A percentile compares a stretch with the other conserved stretches of the same genome.
These are phyloP conservation scores for Boletus vinaceobasis DNA, from an alignment of 768 basidiomycete genomes.

Conservation along the genomic window DNA sequence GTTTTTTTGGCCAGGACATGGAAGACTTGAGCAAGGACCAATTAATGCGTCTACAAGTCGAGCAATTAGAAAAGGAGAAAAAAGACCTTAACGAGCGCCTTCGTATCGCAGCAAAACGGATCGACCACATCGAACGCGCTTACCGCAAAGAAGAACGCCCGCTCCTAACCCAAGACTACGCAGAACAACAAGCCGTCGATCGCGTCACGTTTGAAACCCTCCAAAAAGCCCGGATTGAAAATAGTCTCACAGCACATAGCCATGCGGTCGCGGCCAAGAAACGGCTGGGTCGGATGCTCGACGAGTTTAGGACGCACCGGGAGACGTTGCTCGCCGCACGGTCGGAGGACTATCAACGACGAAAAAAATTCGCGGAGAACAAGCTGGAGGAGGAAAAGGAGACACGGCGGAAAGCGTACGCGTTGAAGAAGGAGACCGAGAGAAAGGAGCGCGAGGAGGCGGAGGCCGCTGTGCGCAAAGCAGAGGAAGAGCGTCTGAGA, in stretches of 20 bases:
- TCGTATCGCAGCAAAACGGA: slow-evolving; percentile 79
- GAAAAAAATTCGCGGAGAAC: slow-evolving; percentile 47
- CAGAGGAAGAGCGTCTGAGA: slow-evolving; percentile 43
- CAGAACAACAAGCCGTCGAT: slow-evolving; percentile 77
- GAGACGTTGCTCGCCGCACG: slow-evolving; percentile 54
- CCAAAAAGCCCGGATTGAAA: slow-evolving; percentile 56
- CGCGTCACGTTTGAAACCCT: slow-evolving; percentile 61
- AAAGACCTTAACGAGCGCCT: slow-evolving; percentile 78
- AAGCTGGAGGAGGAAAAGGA: slow-evolving; percentile 86
- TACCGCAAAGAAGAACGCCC: slow-evolving; percentile 92
- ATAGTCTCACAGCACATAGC: slow-evolving; percentile 53
- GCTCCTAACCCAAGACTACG: slow-evolving; percentile 82
- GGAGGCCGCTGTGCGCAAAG: slow-evolving; percentile 14
- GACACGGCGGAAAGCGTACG: slow-evolving; percentile 57
- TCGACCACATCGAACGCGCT: slow-evolving; percentile 94
- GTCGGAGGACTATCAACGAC: slow-evolving; percentile 60
- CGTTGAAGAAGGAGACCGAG: slow-evolving; percentile 54
- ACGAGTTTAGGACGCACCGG: slow-evolving; percentile 59
- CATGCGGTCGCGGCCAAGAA: slow-evolving; percentile 72
- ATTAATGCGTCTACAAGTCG: slow-evolving; percentile 86
- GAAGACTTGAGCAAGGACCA: slow-evolving; percentile 82
- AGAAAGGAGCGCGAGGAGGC: slow-evolving; percentile 30
- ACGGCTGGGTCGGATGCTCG: slow-evolving; percentile 67
- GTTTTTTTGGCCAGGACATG: slow-evolving; percentile 51
- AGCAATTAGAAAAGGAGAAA: slow-evolving; percentile 97